These are phyloP conservation scores for Xerocomus spinulosus DNA, from an alignment of 768 basidiomycete species.

Conservation along the genomic window DNA sequence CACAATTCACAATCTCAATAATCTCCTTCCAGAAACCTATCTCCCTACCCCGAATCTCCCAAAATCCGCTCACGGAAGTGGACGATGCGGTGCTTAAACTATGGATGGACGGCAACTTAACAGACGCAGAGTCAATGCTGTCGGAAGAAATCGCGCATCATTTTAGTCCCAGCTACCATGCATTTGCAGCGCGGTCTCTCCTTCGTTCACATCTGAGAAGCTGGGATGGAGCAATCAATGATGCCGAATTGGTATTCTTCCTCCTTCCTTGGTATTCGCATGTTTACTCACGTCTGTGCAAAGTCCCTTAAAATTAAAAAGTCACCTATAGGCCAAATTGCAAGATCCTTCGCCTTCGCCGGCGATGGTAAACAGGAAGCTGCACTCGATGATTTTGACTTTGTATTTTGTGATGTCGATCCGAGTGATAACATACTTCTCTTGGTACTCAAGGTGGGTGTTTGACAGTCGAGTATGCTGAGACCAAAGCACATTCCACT, in stretches of 20 bases:
- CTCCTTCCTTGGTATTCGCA: background rate
- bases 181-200: background rate
- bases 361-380: background rate
- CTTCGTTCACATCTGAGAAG: background rate
- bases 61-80: background rate
- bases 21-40: conserved; percentile 2
- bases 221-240: background rate
- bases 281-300: background rate
- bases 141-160: background rate
- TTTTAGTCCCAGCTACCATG: background rate
- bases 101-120: background rate
- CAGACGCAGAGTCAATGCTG: background rate
- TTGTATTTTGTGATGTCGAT: background rate
- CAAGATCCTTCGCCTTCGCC: background rate
- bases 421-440: background rate
- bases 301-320: background rate
- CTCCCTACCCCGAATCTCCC: background rate
- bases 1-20: conserved; percentile 1
- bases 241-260: background rate
- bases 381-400: conserved; percentile 1
- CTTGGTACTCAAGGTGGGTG: background rate
- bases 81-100: background rate
- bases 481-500: background rate
- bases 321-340: background rate
- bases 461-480: background rate